Conservation (phyloP, 306 rosid species). For the Glycine tomentella region DNA sequence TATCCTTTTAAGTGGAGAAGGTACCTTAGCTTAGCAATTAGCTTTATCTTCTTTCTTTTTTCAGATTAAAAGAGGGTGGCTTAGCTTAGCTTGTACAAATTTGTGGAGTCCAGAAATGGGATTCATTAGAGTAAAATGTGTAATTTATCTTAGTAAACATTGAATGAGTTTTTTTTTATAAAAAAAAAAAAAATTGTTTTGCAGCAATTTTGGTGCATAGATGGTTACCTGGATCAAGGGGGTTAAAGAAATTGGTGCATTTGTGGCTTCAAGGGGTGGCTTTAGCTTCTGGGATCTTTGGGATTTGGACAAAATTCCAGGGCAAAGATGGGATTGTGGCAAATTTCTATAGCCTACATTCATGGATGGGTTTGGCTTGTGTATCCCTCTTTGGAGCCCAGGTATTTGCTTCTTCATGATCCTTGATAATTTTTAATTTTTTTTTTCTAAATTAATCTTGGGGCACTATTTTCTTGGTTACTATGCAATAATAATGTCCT, state of each 20-base stretch:
- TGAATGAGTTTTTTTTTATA: background rate
- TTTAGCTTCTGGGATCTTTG: slow-evolving; percentile 73
- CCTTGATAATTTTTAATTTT: background rate
- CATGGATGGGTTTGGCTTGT: slow-evolving; percentile 94
- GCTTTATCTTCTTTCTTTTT: background rate
- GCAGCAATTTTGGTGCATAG: slow-evolving; percentile 83
- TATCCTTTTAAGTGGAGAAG: slow-evolving; percentile 88
- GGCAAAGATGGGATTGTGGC: slow-evolving; percentile 71
- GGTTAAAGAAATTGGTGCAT: slow-evolving; percentile 82
- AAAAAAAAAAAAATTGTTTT: background rate
- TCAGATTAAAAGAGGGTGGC: slow-evolving; percentile 42
- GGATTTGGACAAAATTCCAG: slow-evolving; percentile 89
- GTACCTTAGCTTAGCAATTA: slow-evolving; percentile 38
- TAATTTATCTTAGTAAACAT: slow-evolving; percentile 30
- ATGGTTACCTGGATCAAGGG: slow-evolving; percentile 85
- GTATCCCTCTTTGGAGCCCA: slow-evolving; percentile 78
- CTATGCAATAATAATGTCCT: slow-evolving; percentile 2
- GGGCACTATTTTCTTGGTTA: background rate
- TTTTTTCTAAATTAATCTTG: background rate
- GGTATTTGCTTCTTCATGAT: slow-evolving; percentile 54
- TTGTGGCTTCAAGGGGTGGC: slow-evolving; percentile 90
- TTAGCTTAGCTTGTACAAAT: slow-evolving; percentile 32
- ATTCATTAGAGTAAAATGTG: background rate
- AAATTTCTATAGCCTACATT: slow-evolving; percentile 87
- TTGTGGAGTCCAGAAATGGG: slow-evolving; percentile 21